Evolutionary conservation across 345 rosid species (phyloP), one percentile per base, ranked within the genome.

Genomic region (Pugionium cornutum): DNA sequence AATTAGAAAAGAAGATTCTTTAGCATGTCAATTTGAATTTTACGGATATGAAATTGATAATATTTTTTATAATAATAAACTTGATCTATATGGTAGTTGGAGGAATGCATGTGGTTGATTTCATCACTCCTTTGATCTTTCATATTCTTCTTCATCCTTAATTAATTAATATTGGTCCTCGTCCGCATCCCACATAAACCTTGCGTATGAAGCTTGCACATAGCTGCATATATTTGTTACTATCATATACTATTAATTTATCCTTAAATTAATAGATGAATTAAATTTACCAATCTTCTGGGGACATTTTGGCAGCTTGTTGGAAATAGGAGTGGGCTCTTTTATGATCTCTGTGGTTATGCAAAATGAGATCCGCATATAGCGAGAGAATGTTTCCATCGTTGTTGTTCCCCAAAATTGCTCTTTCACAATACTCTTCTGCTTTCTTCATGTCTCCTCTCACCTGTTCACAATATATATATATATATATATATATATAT

Each of bases 121-220:
- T 64, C 59, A 11, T 64, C 59, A 72, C 53, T 64, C 6, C 0
- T 26, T 5, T 35, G 42, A 11, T 70, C 65, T 27, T 55, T 62
- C 77, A 28, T 70, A 58, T 37, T 66, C 80, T 41, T 69, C 76
- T 48, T 70, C 80, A 0, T 81, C 76, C 18, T 18, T 18, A 18
- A 18, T 18, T 18, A 18, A 18, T 18, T 18, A 18, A 18, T 18
- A 18, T 31, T 79, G 82, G 26, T 71, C 82, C 2, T 86, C 89
- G 25, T 84, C 89, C 39, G 64, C 77, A 68, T 86, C 96, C 94
- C 91, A 84, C 4, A 86, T 73, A 68, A 88, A 86, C 54, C 53
- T 81, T 30, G 96, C 96, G 75, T 86, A 88, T 58, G 97, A 84
- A 54, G 86, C 89, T 48, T 76, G 80, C 54, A 86, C 81, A 68